Percentiles rank a stretch among this genome's conserved stretches.
These are phyloP conservation scores for Aureobasidium melanogenum DNA, from an alignment of 2,329 filamentous ascomycete species.

Conservation along the genomic window DNA sequence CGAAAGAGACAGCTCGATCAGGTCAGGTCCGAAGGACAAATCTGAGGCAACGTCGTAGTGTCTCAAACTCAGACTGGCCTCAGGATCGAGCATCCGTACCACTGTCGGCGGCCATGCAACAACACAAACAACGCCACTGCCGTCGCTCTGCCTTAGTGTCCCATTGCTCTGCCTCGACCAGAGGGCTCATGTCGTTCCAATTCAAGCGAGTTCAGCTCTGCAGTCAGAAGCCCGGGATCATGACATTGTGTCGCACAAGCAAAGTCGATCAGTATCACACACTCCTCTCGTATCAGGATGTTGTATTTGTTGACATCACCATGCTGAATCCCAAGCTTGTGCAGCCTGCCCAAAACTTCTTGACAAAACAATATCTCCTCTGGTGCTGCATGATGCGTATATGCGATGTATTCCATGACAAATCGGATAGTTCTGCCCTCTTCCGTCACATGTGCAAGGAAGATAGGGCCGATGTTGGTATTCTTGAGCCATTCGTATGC, in stretches of 20 bases:
- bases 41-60: neutral
- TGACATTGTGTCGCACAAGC: conserved; percentile 17
- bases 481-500: conserved; percentile 31
- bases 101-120: neutral
- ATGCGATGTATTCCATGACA: conserved; percentile 25
- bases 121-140: neutral
- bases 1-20: neutral
- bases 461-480: conserved; percentile 28
- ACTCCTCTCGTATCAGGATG: conserved; percentile 25
- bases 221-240: conserved; percentile 14
- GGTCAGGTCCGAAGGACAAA: neutral
- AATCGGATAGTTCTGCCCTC: conserved; percentile 33
- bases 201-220: conserved; percentile 12
- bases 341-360: conserved; percentile 22
- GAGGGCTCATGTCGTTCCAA: conserved; percentile 12
- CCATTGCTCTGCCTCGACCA: neutral
- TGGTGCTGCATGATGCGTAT: conserved; percentile 19
- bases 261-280: conserved; percentile 28
- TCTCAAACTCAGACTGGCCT: neutral
- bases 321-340: conserved; percentile 29
- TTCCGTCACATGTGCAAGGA: conserved; percentile 33
- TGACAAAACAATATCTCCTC: conserved; percentile 25
- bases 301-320: conserved; percentile 32
- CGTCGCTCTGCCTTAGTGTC: too few relatives aligned
- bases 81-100: neutral